Evolutionary conservation across 2,329 filamentous ascomycete genomes (phyloP), one percentile per base, ranked within the genome.

Genomic region (Tolypocladium nubicola): DNA sequence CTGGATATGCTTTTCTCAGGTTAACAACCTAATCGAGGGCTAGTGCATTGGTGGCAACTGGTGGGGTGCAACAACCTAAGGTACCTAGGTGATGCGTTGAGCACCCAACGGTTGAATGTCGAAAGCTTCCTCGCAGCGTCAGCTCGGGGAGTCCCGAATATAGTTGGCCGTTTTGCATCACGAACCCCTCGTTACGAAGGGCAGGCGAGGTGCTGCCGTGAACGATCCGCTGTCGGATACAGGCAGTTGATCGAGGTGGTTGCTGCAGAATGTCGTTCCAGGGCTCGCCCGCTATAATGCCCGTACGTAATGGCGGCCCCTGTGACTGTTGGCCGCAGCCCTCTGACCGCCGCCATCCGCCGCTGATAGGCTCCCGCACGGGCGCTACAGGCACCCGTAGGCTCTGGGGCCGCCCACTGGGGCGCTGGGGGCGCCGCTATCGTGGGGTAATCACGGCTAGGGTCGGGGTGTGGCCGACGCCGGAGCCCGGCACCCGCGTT

Each of bases 391-490:
- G 47, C 47, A 11, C 19, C 26, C 8, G 26, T 33, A 26, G 26
- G 47, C 26, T 33, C 47, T n/a, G 30, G 45, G 45, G 45, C 26
- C 45, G 45, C 45, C 14, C 45, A 33, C 45, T 33, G 8, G 45
- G 45, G 8, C 26, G 45, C 38, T n/a, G 16, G 37, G 41, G n/a
- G n/a, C 13, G 39, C 56, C 38, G 45, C 38, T 19, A 16, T 56
- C 53, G 40, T 53, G 53, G 55, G 55, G 47, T 55, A 49, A 50
- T 38, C 43, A 49, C 58, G 58, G 56, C 56, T 59, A 57, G 53
- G 58, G 55, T 57, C 58, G 58, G 58, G 49, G 56, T 21, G 33
- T 40, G 49, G 38, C 57, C 58, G 58, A 55, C 52, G 26, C 58
- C 58, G 55, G 58, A 56, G n/a, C 39, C 41, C 49, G 50, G 56